phyloP scores from a whole-genome alignment of 495 filamentous ascomycete genomes.

The Friedmanniomyces endolithicus region DNA sequence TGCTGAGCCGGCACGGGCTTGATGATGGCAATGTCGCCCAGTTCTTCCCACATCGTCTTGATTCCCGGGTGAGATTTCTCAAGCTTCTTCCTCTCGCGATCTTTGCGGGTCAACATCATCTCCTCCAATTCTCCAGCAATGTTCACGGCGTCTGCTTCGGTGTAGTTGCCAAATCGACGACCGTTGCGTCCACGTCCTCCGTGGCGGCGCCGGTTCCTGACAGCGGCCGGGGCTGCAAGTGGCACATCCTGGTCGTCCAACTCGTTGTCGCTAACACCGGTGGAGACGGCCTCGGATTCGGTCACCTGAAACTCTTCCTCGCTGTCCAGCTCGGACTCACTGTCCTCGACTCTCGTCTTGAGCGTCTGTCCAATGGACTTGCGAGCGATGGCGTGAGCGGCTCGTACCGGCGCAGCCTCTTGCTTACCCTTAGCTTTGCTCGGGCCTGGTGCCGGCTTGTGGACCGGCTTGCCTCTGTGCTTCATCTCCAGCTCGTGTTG shows the following conservation, averaged over 20 bases:
- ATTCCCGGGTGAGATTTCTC: slow-evolving; percentile 67
- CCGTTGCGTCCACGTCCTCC: not conserved
- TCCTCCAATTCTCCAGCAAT: slow-evolving; percentile 10
- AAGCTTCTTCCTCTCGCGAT: slow-evolving; percentile 50
- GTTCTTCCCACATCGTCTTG: slow-evolving; percentile 67
- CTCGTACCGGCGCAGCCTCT: not conserved
- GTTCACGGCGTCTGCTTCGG: not conserved
- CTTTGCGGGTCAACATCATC: slow-evolving; percentile 25
- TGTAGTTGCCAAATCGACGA: slow-evolving; percentile 5
- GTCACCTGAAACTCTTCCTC: slow-evolving; percentile 6
- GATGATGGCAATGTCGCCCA: slow-evolving; percentile 55
- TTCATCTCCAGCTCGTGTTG: slow-evolving; percentile 5
- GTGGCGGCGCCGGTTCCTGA: not conserved
- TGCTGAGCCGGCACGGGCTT: slow-evolving; percentile 56
- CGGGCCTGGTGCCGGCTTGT: not conserved
- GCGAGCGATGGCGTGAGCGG: slow-evolving; percentile 6
- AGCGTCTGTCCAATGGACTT: slow-evolving; percentile 5
- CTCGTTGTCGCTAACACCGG: slow-evolving; percentile 18
- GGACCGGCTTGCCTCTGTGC: slow-evolving; percentile 8
- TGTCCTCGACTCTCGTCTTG: slow-evolving; percentile 11
- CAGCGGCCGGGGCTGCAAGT: not conserved
- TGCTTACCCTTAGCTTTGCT: slow-evolving; percentile 6
- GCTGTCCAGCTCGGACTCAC: slow-evolving; percentile 16
- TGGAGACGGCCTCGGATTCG: slow-evolving; percentile 8
- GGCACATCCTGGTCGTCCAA: not conserved